These are phyloP conservation scores for Stipa capillata DNA, from an alignment of 176 grass and related monocot species.

Conservation along the genomic window DNA sequence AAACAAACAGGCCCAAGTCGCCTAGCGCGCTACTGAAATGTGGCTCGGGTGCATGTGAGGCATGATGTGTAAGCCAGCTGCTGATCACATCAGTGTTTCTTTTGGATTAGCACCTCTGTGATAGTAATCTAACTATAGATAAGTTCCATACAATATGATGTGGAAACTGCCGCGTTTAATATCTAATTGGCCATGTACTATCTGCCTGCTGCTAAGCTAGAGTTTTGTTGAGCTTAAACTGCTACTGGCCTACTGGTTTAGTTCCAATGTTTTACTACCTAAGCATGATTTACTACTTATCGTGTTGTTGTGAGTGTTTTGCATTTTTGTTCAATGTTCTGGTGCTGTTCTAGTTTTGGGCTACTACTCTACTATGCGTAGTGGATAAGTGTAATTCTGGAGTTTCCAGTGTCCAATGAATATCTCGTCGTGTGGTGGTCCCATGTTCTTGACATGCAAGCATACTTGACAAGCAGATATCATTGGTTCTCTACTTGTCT, in stretches of 20 bases:
- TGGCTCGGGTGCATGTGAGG: conserved; percentile 11
- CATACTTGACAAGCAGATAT: background rate
- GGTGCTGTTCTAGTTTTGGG: background rate
- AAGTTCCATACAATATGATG: conserved; percentile 21
- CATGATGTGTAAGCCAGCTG: conserved; percentile 20
- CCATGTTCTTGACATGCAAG: background rate
- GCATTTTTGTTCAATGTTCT: background rate
- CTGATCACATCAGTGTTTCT: conserved; percentile 1
- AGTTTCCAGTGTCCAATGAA: background rate
- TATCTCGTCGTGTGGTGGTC: background rate
- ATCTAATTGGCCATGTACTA: background rate
- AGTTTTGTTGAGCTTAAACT: conserved; percentile 6
- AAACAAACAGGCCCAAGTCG: too few relatives aligned
- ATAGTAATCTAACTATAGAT: conserved; percentile 18
- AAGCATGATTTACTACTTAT: background rate
- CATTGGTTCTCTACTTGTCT: background rate
- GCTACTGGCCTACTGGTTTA: background rate
- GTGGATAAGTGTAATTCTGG: background rate
- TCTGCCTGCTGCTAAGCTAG: background rate
- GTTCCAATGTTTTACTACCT: background rate
- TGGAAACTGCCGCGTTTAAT: background rate
- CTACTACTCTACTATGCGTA: background rate
- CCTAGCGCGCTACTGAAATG: background rate
- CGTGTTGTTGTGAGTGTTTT: background rate
- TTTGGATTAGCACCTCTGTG: background rate